Evolutionary conservation across 805 yeast species (phyloP), one percentile per base, ranked within the genome.

Genomic region (Candida andamanensis): DNA sequence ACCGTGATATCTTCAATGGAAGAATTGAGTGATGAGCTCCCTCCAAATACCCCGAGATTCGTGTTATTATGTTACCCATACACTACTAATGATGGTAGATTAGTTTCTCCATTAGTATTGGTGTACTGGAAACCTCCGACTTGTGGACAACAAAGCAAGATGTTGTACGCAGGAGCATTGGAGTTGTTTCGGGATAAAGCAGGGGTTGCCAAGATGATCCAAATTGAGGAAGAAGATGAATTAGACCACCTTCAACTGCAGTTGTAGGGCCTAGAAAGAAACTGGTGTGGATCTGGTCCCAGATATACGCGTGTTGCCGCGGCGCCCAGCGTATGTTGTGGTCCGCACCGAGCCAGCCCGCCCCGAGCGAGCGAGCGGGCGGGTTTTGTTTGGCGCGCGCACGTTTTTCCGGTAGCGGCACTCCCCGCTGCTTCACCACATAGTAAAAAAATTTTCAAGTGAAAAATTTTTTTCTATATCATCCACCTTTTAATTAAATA

Each of bases 111-210:
- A 3, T 69, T 82, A 40, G 85, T 87, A 2, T 56, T 89, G 52
- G 46, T 89, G n/a, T 89, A 86, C 55, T 89, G 89, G 79, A 72
- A 85, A 39, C 97, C 97, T 3, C 80, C 80, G 16, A 85, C 95
- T 0, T 69, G 85, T n/a, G 80, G 84, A 12, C 90, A 81, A 51
- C 84, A 82, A 34, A 67, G 73, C 49, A 78, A 81, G 54, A 89
- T 87, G 97, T 59, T 85, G 29, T 87, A 86, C 47, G 97, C 96
- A 1, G 95, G 92, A 4, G 94, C 95, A 2, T 74, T 85, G 15
- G 96, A 89, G 52, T 58, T 80, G 42, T 70, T 89, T 36, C 71
- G 90, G 54, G 78, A 74, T 30, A 79, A 80, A 44, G 80, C 89
- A n/a, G 85, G 86, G 12, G 86, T 85, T n/a, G 63, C 74, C 18